Base-by-base conservation (phyloP, 2,329 filamentous ascomycete species). In the Aphanoascus verrucosus region DNA sequence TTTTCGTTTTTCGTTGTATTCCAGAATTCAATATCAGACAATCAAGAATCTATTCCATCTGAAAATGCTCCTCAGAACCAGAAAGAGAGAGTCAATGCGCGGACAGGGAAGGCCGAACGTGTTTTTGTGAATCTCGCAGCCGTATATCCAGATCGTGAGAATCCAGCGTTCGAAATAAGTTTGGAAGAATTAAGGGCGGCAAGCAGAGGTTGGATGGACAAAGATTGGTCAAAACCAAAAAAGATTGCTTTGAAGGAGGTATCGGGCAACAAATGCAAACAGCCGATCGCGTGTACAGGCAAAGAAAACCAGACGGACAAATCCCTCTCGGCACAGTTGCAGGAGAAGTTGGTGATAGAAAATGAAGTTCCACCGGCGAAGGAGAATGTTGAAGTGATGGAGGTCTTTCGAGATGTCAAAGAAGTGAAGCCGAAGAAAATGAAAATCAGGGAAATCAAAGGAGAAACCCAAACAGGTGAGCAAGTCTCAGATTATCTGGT, bases 151-250 rank as follows among this genome's bases (percentile, higher is more conserved):
- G 84, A 84, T 38, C 80, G 81, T 19, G 79, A 84, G 44, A 79
- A 86, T 56, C 77, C 82, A 1, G 81, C 80, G 2, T 82, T 82
- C 32, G 91, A 96, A 68, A 78, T 86, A 57, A 91, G 87, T 63
- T 94, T 97, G 64, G 93, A 98, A 66, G 93, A 98, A 70, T 72
- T 98, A 19, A 82, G 89, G 71, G 91, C 91, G 31, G 78, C 77
- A 41, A 81, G 81, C 59, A 79, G 86, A 54, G 91, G 91, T 0
- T 83, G 79, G 78, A 67, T 79, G 56, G 65, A 74, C 50, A 74
- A 72, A 58, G 72, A 81, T 58, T 82, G 79, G 79, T 54, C 62
- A 60, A 62, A 67, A 47, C 66, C 72, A 58, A 53, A 57, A 56
- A 46, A 60, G 58, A 61, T 65, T 53, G 83, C 82, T 74, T 70